A percentile compares a stretch with the other conserved stretches of the same genome.
These are phyloP conservation scores for Pseudogymnoascus sp. DNA, from an alignment of 2,329 filamentous ascomycete species.

Conservation along the genomic window DNA sequence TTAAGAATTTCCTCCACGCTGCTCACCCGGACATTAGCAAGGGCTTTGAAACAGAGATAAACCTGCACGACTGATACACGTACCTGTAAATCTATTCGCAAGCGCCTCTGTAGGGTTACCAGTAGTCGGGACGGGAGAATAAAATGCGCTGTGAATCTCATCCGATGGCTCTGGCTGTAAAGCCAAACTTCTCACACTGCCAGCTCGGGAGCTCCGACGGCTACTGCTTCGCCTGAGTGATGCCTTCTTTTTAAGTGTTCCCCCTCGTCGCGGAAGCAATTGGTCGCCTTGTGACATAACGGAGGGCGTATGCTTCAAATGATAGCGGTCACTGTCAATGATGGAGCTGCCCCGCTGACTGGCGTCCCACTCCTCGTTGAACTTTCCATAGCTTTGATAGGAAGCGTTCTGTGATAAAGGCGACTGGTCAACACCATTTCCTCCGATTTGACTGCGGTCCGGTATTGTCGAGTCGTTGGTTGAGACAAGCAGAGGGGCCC, in stretches of 20 bases:
- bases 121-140: conserved; percentile 78
- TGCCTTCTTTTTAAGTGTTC: conserved; percentile 82
- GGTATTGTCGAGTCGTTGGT: conserved; percentile 1
- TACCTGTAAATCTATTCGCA: conserved; percentile 82
- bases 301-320: conserved; percentile 32
- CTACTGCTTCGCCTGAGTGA: conserved; percentile 76
- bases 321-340: conserved; percentile 38
- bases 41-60: background rate
- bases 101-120: conserved; percentile 84
- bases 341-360: conserved; percentile 59
- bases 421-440: conserved; percentile 19
- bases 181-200: conserved; percentile 74
- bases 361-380: conserved; percentile 65
- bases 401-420: conserved; percentile 20
- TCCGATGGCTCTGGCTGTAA: conserved; percentile 62
- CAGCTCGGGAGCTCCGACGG: conserved; percentile 71
- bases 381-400: conserved; percentile 37
- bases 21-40: conserved; percentile 14
- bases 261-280: conserved; percentile 41
- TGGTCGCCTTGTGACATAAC: conserved; percentile 29
- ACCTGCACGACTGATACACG: conserved; percentile 22
- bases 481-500: background rate
- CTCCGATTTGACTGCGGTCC: background rate
- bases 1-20: conserved; percentile 94
- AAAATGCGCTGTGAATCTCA: conserved; percentile 75